Base-by-base conservation (phyloP, 2,329 filamentous ascomycete species). In the Phialophora expanda region DNA sequence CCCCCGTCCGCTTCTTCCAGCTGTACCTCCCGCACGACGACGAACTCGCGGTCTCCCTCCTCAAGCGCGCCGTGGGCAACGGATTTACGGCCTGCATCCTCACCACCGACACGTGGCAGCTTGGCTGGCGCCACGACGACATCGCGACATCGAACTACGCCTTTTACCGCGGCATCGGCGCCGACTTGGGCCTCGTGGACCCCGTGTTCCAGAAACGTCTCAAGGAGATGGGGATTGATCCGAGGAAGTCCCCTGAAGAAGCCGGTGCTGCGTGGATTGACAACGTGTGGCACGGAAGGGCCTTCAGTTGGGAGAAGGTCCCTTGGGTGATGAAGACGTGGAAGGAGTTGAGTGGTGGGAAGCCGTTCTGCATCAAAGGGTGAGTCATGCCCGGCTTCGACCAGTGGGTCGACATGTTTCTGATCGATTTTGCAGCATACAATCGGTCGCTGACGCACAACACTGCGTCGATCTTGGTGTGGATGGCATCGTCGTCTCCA, bases 401-500 rank as follows among this genome's bases (percentile, higher is more conserved):
- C 38, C 4, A 5, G 38, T 41, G 5, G 4, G 8, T 9, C 44
- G 17, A 17, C 14, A 20, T 28, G 8, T 59, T 24, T 26, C 41
- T 22, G 32, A 34, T 12, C 22, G 32, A 48, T 32, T 4, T 34
- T 26, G 9, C 55, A 67, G 66, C 0, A 85, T 92, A n/a, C 88
- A 91, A 78, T 86, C 84, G 14, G 84, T 86, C 0, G 79, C 81
- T 48, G 90, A 92, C 75, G 89, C 89, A 14, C 79, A 82, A 60
- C 82, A 80, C 70, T 87, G 87, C 1, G 81, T 87, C 41, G 82
- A 89, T 59, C 73, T 82, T 12, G 88, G 87, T 0, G 84, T 86
- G 2, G 86, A 91, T 69, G 89, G 86, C 0, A 89, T 92, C 56
- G 83, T 92, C 1, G 80, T 92, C 1, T 86, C 83, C 14, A 92